phyloP scores from a whole-genome alignment of 345 rosid species.

The Sapria himalayana region DNA sequence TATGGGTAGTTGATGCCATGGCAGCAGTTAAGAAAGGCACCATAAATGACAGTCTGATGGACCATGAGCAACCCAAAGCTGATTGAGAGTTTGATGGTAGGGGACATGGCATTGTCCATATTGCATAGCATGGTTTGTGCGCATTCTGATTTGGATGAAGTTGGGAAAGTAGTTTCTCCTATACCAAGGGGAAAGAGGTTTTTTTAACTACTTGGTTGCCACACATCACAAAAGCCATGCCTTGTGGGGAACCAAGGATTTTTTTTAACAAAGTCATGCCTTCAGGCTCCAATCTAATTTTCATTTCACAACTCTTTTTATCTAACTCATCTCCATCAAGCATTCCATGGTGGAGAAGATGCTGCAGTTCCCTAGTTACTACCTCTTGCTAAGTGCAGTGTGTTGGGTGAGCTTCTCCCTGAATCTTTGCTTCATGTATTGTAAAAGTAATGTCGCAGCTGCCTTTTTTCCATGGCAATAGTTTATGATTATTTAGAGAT shows the following conservation, averaged over 20 bases:
- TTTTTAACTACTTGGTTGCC: constrained; percentile 90
- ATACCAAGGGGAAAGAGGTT: constrained; percentile 90
- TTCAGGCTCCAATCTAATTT: constrained; percentile 86
- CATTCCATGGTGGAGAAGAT: constrained; percentile 99
- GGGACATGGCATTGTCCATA: constrained; percentile 83
- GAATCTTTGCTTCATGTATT: constrained; percentile 86
- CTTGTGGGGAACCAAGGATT: constrained; percentile 88
- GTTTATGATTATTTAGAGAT: constrained; percentile 98
- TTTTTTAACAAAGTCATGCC: constrained; percentile 85
- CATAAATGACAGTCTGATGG: too few relatives aligned
- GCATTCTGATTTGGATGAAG: constrained; percentile 98
- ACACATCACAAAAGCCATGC: constrained; percentile 92
- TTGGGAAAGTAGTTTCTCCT: constrained; percentile 98
- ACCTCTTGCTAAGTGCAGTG: constrained; percentile 93
- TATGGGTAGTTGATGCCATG: too few relatives aligned
- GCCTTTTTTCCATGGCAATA: constrained; percentile 99
- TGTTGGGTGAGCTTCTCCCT: constrained; percentile 96
- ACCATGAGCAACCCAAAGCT: too few relatives aligned
- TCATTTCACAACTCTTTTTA: constrained; percentile 85
- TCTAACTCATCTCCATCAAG: constrained; percentile 91
- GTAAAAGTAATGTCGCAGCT: constrained; percentile 86
- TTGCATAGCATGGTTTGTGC: constrained; percentile 96
- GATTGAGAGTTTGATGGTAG: too few relatives aligned
- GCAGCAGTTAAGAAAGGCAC: too few relatives aligned
- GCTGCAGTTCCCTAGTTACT: constrained; percentile 92